Conservation (phyloP, 108 stramenopile genomes). For the Nannochloropsis oceanica region DNA sequence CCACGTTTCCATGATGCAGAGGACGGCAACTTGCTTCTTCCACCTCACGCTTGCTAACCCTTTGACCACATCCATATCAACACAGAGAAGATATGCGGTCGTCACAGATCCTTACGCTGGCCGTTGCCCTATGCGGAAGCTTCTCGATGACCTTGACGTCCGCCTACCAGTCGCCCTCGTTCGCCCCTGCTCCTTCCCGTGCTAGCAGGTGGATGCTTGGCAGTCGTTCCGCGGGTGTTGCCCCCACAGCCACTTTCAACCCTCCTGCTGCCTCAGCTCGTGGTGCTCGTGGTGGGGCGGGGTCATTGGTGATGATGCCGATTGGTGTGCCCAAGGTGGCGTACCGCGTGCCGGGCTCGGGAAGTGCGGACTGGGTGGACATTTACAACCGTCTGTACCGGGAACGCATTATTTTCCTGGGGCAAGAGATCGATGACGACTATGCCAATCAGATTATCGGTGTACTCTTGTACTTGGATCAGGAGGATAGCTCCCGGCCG, state of each 20-base stretch:
- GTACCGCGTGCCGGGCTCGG: conserved; percentile 74
- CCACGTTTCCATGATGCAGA: too few relatives aligned
- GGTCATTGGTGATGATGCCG: conserved; percentile 85
- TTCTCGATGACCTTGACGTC: neutral
- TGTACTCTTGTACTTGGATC: conserved; percentile 75
- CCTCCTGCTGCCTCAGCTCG: neutral
- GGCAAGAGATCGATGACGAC: conserved; percentile 94
- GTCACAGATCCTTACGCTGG: neutral
- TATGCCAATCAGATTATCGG: conserved; percentile 93
- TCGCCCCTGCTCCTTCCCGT: neutral
- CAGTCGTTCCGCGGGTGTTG: neutral
- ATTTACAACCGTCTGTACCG: conserved; percentile 96
- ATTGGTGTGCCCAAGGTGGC: conserved; percentile 80
- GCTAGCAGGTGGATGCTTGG: neutral
- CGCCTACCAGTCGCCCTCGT: neutral
- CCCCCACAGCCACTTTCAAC: neutral
- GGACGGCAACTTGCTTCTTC: too few relatives aligned
- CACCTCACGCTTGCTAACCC: neutral
- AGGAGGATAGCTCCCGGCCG: conserved; percentile 80
- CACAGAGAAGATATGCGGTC: neutral
- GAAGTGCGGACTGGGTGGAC: conserved; percentile 69
- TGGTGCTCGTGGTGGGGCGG: conserved; percentile 9
- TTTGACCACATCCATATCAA: neutral
- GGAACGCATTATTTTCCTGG: conserved; percentile 95
- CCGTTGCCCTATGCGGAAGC: neutral